A percentile compares a stretch with the other conserved stretches of the same genome.
These are phyloP conservation scores for Capronia americana DNA, from an alignment of 2,329 filamentous ascomycete species.

Conservation along the genomic window DNA sequence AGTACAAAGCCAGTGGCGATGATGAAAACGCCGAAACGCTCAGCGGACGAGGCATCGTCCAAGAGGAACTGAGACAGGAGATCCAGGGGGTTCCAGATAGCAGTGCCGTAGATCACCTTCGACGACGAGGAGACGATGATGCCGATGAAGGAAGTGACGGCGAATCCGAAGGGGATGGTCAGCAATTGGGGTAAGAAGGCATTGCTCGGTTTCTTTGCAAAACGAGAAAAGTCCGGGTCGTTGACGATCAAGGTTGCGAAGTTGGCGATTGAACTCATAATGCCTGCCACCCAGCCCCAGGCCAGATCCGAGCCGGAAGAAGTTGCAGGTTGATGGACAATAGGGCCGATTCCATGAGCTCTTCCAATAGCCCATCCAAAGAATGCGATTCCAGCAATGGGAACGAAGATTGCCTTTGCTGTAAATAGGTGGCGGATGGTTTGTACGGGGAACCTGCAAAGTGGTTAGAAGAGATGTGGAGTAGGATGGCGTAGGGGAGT, in stretches of 20 bases:
- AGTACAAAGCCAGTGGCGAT: conserved; percentile 54
- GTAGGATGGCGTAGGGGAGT: neutral
- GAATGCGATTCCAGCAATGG: conserved; percentile 80
- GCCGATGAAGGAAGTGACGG: conserved; percentile 44
- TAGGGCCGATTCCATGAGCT: conserved; percentile 82
- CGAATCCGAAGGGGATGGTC: conserved; percentile 38
- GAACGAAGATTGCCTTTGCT: conserved; percentile 84
- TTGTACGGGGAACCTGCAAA: conserved; percentile 41
- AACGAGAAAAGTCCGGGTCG: conserved; percentile 70
- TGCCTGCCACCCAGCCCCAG: conserved; percentile 82
- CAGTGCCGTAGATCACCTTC: conserved; percentile 45
- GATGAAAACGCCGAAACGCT: conserved; percentile 56
- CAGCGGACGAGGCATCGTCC: conserved; percentile 44
- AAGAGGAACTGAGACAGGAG: conserved; percentile 48
- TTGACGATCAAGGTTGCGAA: conserved; percentile 85
- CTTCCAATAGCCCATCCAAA: conserved; percentile 85
- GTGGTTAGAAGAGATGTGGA: neutral
- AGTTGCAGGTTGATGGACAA: conserved; percentile 71
- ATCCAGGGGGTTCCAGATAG: conserved; percentile 54
- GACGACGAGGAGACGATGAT: conserved; percentile 47
- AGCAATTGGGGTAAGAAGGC: conserved; percentile 39
- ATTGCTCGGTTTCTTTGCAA: conserved; percentile 53
- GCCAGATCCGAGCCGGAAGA: conserved; percentile 71
- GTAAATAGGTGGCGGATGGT: conserved; percentile 79
- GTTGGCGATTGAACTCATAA: conserved; percentile 90